phyloP scores from a whole-genome alignment of 2,329 filamentous ascomycete species.

The Parastagonospora nodorum region DNA sequence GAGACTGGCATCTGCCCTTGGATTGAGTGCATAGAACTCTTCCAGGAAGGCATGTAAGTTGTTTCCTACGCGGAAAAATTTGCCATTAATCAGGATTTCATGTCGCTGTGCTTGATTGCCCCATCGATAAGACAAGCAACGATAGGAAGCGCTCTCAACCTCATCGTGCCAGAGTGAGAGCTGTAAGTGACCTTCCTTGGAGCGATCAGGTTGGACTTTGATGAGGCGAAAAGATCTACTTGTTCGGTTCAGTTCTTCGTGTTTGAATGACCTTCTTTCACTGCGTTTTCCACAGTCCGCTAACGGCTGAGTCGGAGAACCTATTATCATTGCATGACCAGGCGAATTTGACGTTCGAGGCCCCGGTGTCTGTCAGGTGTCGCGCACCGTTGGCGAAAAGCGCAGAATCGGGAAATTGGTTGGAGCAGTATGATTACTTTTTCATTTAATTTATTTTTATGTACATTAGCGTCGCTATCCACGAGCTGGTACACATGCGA shows the following conservation, averaged over 20 bases:
- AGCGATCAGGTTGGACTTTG: not conserved
- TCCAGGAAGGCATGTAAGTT: constrained; percentile 1
- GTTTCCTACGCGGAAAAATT: not conserved
- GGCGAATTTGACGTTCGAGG: too few relatives aligned
- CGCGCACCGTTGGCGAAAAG: too few relatives aligned
- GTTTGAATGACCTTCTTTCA: not conserved
- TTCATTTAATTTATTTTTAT: too few relatives aligned
- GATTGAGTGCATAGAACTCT: not conserved
- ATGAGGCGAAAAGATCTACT: constrained; percentile 1
- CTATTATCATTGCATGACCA: too few relatives aligned
- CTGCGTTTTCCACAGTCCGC: too few relatives aligned
- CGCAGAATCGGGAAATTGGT: too few relatives aligned
- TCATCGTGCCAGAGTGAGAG: not conserved
- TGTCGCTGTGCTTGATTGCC: not conserved
- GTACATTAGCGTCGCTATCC: too few relatives aligned
- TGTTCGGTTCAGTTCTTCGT: not conserved
- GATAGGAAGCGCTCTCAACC: not conserved
- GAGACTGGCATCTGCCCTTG: not conserved
- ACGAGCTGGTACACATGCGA: too few relatives aligned
- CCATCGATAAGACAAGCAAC: constrained; percentile 3
- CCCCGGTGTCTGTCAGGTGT: too few relatives aligned
- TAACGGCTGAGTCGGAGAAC: too few relatives aligned
- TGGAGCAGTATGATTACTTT: too few relatives aligned
- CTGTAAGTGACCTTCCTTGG: not conserved
- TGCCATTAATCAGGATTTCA: not conserved